Percentiles rank a stretch among this genome's conserved stretches.
These are phyloP conservation scores for Isabelozyma rhagii DNA, from an alignment of 805 yeast genomes.

Conservation along the genomic window DNA sequence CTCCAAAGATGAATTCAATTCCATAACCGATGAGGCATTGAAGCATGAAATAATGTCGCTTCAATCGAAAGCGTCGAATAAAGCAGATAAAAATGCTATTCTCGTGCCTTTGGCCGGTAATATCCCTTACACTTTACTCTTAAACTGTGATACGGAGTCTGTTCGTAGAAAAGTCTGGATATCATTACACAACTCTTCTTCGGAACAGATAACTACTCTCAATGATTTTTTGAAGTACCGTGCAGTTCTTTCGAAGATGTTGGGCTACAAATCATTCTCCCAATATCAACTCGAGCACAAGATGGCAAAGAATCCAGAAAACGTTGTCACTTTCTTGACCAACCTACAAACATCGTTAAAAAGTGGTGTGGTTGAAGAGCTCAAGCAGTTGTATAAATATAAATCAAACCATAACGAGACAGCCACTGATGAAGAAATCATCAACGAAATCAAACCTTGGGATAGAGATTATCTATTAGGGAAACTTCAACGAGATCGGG, in stretches of 20 bases:
- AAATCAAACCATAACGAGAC: constrained; percentile 13
- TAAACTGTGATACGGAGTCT: constrained; percentile 51
- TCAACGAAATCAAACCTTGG: constrained; percentile 72
- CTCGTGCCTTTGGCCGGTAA: constrained; percentile 49
- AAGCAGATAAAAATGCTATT: constrained; percentile 4
- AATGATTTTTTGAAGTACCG: constrained; percentile 61
- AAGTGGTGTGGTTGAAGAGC: constrained; percentile 56
- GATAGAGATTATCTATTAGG: constrained; percentile 68
- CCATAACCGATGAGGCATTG: constrained; percentile 16
- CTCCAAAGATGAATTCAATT: constrained; percentile 25
- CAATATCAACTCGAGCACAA: constrained; percentile 84
- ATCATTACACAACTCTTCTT: constrained; percentile 63
- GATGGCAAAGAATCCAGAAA: constrained; percentile 80
- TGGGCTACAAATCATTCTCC: constrained; percentile 69
- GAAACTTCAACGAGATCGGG: constrained; percentile 15
- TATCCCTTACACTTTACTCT: constrained; percentile 61
- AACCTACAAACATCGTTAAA: constrained; percentile 52
- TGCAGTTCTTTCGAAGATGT: constrained; percentile 64
- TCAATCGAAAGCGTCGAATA: constrained; percentile 18
- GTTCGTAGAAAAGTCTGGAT: constrained; percentile 73
- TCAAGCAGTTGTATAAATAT: constrained; percentile 43
- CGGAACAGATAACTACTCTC: constrained; percentile 58
- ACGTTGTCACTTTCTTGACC: constrained; percentile 67
- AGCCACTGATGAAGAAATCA: constrained; percentile 11
- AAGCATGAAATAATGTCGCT: constrained; percentile 21